phyloP scores from a whole-genome alignment of 1,139 yeast genomes.

The Geotrichum cucujoidarum region DNA sequence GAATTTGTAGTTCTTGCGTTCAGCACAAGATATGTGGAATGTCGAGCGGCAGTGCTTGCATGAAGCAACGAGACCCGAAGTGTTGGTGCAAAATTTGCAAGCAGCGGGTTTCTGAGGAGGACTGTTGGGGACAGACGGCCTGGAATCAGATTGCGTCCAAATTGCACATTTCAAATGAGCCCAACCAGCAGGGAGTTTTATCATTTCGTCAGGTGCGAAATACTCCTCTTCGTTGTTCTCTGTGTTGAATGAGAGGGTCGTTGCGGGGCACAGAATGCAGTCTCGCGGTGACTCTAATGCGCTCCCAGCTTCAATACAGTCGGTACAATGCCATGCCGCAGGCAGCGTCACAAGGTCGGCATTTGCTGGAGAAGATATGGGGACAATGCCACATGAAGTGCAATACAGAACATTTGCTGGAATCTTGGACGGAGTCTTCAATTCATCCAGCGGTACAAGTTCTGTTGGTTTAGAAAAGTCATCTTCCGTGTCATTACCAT shows the following conservation, averaged over 20 bases:
- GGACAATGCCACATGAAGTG: neutral
- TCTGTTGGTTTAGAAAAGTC: no score
- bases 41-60: conserved; percentile 43
- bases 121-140: conserved; percentile 41
- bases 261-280: neutral
- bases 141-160: conserved; percentile 45
- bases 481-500: no score
- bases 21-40: conserved; percentile 68
- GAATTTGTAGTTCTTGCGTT: conserved; percentile 28
- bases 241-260: conserved; percentile 36
- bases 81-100: conserved; percentile 43
- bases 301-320: neutral
- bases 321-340: neutral
- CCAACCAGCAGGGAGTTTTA: conserved; percentile 69
- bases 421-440: neutral
- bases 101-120: conserved; percentile 24
- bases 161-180: conserved; percentile 74
- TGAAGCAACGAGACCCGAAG: conserved; percentile 41
- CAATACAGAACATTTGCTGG: neutral
- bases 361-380: neutral
- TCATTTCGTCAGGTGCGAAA: conserved; percentile 60
- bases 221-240: conserved; percentile 41
- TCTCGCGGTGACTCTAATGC: neutral
- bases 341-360: neutral
- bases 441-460: no score